Conservation (phyloP, 441 rosid genomes). For the Pelargonium fulgidum region DNA sequence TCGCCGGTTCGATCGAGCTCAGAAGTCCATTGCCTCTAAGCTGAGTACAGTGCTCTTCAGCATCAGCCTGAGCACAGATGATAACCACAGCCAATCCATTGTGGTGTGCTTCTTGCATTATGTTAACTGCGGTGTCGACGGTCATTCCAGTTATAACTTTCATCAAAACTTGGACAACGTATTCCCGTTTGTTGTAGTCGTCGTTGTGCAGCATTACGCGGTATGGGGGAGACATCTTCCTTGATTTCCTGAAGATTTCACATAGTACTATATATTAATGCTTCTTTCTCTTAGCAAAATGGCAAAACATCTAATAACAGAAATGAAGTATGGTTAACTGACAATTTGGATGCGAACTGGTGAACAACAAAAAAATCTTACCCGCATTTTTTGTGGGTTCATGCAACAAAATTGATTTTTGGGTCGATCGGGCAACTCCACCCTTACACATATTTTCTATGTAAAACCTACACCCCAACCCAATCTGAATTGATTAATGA, state of each 20-base stretch:
- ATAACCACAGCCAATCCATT: constrained; percentile 86
- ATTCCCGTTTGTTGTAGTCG: constrained; percentile 79
- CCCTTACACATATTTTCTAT: too few species aligned
- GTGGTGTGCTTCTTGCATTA: constrained; percentile 95
- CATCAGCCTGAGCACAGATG: constrained; percentile 84
- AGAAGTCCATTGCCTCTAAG: constrained; percentile 85
- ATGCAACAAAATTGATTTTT: too few species aligned
- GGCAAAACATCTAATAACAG: background rate
- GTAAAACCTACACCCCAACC: too few species aligned
- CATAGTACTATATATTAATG: background rate
- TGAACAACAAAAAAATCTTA: too few species aligned
- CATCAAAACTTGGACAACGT: constrained; percentile 90
- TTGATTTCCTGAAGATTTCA: constrained; percentile 50
- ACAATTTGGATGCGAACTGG: too few species aligned
- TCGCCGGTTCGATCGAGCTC: constrained; percentile 88
- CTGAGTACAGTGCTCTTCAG: constrained; percentile 91
- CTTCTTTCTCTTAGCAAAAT: background rate
- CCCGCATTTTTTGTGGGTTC: too few species aligned
- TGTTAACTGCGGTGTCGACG: constrained; percentile 79
- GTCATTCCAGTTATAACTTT: constrained; percentile 97
- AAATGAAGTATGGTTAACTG: too few species aligned
- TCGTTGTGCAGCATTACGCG: constrained; percentile 81
- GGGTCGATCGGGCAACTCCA: too few species aligned
- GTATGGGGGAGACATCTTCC: constrained; percentile 77
- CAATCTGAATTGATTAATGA: too few species aligned